These are phyloP conservation scores for Lobulomyces angularis DNA, from an alignment of 192 early-diverging fungal genomes.

Conservation along the genomic window DNA sequence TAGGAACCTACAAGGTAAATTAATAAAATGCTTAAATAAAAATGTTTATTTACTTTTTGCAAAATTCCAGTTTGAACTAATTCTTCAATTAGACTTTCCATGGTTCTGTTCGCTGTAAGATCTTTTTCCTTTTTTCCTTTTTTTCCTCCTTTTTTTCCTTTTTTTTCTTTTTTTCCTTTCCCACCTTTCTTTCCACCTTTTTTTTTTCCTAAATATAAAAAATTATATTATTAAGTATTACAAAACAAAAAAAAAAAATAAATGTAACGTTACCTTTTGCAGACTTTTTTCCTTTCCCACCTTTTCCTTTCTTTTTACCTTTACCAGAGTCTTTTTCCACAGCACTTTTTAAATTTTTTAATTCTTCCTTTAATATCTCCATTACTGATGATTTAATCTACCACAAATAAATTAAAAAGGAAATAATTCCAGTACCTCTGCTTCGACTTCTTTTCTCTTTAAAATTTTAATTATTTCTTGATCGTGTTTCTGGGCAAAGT, in stretches of 20 bases:
- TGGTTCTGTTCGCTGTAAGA: slow-evolving; percentile 43
- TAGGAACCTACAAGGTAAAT: slow-evolving; percentile 6
- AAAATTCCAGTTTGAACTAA: slow-evolving; percentile 38
- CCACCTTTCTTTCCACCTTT: slow-evolving; percentile 13
- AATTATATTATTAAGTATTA: neutral
- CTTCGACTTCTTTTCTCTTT: slow-evolving; percentile 45
- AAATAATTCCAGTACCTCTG: slow-evolving; percentile 24
- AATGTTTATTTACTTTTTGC: slow-evolving; percentile 21
- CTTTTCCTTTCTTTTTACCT: slow-evolving; percentile 31
- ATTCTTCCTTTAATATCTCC: slow-evolving; percentile 45
- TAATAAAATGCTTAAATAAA: neutral
- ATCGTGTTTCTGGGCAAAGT: slow-evolving; percentile 53
- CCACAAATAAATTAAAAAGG: neutral
- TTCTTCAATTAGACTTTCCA: slow-evolving; percentile 48
- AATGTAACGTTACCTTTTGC: slow-evolving; percentile 20
- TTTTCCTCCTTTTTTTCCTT: slow-evolving; percentile 20
- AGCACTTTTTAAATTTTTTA: slow-evolving; percentile 45
- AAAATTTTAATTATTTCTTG: slow-evolving; percentile 48
- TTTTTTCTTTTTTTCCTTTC: slow-evolving; percentile 8
- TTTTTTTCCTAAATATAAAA: slow-evolving; percentile 4
- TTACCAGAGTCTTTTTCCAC: slow-evolving; percentile 25
- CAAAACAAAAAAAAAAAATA: neutral
- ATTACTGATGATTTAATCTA: slow-evolving; percentile 46
- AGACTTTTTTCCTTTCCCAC: slow-evolving; percentile 35
- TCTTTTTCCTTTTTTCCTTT: slow-evolving; percentile 59